phyloP scores from a whole-genome alignment of 495 filamentous ascomycete species.

The Podospora didyma region DNA sequence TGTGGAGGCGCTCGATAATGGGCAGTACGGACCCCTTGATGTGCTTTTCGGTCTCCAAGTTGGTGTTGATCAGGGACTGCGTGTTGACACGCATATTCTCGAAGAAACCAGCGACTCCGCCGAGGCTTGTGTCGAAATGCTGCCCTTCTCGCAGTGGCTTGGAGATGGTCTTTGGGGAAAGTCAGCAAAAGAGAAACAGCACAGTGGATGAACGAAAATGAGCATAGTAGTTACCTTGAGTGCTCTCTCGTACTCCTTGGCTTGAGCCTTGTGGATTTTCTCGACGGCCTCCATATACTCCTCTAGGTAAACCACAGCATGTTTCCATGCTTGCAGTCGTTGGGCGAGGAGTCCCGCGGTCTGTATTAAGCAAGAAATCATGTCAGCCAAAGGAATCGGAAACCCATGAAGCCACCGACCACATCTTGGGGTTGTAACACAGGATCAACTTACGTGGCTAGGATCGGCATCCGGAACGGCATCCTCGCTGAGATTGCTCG shows the following conservation, averaged over 20 bases:
- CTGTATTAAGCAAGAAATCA: slow-evolving; percentile 31
- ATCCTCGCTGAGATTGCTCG: slow-evolving; percentile 49
- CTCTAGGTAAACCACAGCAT: slow-evolving; percentile 84
- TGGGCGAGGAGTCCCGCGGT: slow-evolving; percentile 75
- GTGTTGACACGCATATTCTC: slow-evolving; percentile 92
- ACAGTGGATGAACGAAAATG: neutral
- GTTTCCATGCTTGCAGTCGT: slow-evolving; percentile 90
- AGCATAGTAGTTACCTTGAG: slow-evolving; percentile 60
- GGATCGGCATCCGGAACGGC: slow-evolving; percentile 76
- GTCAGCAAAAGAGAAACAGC: neutral
- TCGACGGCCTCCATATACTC: slow-evolving; percentile 81
- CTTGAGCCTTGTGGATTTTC: slow-evolving; percentile 75
- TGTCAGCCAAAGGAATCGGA: neutral
- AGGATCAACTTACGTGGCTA: slow-evolving; percentile 55
- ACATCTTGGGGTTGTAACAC: neutral
- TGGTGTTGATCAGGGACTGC: slow-evolving; percentile 80
- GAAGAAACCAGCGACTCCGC: slow-evolving; percentile 82
- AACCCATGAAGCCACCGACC: neutral
- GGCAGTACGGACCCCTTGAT: slow-evolving; percentile 80
- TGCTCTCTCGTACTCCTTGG: slow-evolving; percentile 94
- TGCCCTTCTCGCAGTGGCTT: slow-evolving; percentile 81
- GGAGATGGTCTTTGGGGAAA: slow-evolving; percentile 56
- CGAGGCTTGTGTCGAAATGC: slow-evolving; percentile 84
- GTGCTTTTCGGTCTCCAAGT: slow-evolving; percentile 82
- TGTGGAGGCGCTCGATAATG: slow-evolving; percentile 82